These are phyloP conservation scores for Paracoccidioides lutzii DNA, from an alignment of 2,329 filamentous ascomycete genomes.

Conservation along the genomic window DNA sequence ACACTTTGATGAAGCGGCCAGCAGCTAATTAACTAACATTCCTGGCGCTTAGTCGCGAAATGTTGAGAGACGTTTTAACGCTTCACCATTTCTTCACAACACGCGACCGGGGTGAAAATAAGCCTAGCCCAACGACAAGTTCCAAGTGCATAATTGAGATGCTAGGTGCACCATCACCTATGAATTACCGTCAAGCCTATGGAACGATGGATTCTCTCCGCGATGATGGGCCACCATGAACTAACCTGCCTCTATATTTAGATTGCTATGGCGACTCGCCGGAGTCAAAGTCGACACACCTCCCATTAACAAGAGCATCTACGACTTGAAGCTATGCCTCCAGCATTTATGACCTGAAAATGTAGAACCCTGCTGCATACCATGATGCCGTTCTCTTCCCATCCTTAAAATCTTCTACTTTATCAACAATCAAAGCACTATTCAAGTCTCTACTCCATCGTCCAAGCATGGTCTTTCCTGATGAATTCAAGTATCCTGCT, in stretches of 20 bases:
- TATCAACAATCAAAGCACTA: no score
- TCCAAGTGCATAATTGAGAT: no score
- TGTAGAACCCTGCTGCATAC: neutral
- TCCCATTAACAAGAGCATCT: neutral
- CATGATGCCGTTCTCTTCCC: no score
- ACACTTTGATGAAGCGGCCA: neutral
- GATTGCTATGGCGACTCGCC: neutral
- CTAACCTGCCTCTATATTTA: neutral
- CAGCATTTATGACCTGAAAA: neutral
- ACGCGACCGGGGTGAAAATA: no score
- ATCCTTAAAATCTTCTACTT: no score
- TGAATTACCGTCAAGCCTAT: neutral
- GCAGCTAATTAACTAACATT: no score
- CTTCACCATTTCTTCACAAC: no score
- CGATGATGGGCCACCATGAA: neutral
- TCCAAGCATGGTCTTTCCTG: no score
- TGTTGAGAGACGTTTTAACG: no score
- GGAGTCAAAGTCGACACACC: neutral
- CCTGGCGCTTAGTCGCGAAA: neutral
- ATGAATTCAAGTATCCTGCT: no score
- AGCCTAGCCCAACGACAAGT: no score
- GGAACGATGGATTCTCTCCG: neutral
- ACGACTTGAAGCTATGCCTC: neutral
- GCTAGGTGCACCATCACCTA: neutral
- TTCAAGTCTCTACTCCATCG: no score